phyloP scores from a whole-genome alignment of 2,329 filamentous ascomycete species.

The Lecanicillium sp. region DNA sequence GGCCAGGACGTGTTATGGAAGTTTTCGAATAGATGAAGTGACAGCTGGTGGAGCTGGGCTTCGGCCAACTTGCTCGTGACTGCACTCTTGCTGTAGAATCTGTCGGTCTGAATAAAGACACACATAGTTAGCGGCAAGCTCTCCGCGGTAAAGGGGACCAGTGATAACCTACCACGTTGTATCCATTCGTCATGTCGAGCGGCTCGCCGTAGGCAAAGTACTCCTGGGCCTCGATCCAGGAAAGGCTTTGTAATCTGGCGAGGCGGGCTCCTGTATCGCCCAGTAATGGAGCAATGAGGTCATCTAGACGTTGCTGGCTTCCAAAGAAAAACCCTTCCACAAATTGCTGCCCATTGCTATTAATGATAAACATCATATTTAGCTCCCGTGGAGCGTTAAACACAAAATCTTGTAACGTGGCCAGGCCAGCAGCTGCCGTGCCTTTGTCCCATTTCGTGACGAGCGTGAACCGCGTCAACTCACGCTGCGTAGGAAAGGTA shows the following conservation, averaged over 20 bases:
- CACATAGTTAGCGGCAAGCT: conserved; percentile 13
- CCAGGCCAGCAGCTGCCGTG: conserved; percentile 13
- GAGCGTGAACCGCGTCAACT: conserved; percentile 15
- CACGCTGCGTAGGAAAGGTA: conserved; percentile 16
- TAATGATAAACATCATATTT: conserved; percentile 21
- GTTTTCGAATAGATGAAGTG: conserved; percentile 18
- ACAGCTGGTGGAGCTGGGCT: conserved; percentile 11
- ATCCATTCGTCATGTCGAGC: conserved; percentile 18
- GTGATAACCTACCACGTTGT: conserved; percentile 14
- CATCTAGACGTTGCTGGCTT: conserved; percentile 9
- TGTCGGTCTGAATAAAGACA: too few relatives aligned
- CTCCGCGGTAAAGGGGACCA: fast-evolving
- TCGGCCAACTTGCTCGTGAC: conserved; percentile 22
- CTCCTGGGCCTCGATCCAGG: conserved; percentile 19
- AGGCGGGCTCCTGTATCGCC: conserved; percentile 8
- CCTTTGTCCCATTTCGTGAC: conserved; percentile 13
- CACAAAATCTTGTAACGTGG: conserved; percentile 18
- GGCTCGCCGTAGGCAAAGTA: conserved; percentile 12
- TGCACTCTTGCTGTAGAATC: too few relatives aligned
- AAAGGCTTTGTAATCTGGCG: conserved; percentile 11
- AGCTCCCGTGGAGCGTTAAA: conserved; percentile 16
- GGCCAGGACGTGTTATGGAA: too few relatives aligned
- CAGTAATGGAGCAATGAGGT: conserved; percentile 13
- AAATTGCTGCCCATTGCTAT: conserved; percentile 9
- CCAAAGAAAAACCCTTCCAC: conserved; percentile 23